These are phyloP conservation scores for Vanderwaltozyma polyspora DNA, from an alignment of 805 yeast species.

Conservation along the genomic window DNA sequence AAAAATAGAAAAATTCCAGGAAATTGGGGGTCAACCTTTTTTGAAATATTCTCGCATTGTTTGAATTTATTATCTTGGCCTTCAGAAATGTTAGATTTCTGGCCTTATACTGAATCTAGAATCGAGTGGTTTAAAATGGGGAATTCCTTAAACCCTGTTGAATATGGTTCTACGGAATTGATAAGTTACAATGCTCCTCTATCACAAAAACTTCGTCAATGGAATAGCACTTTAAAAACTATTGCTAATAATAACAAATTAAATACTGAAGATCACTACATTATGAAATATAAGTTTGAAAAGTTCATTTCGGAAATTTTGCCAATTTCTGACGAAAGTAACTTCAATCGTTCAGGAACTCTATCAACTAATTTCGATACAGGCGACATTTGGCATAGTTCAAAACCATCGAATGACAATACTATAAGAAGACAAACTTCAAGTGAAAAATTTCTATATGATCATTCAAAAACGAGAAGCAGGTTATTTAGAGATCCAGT, in stretches of 20 bases:
- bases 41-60: conserved; percentile 14
- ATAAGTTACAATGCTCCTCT: conserved; percentile 25
- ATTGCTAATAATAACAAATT: conserved; percentile 14
- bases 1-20: conserved; percentile 6
- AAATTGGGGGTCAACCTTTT: conserved; percentile 17
- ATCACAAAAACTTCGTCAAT: conserved; percentile 21
- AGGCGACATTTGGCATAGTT: conserved; percentile 13
- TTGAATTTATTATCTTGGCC: conserved; percentile 20
- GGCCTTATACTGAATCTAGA: conserved; percentile 24
- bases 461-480: conserved; percentile 13
- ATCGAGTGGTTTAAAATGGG: conserved; percentile 22
- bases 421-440: conserved; percentile 4
- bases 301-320: conserved; percentile 20
- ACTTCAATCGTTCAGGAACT: conserved; percentile 19
- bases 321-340: conserved; percentile 21
- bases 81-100: conserved; percentile 13
- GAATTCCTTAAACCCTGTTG: conserved; percentile 5
- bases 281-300: conserved; percentile 16
- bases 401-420: conserved; percentile 1
- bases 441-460: conserved; percentile 12
- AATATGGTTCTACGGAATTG: conserved; percentile 16
- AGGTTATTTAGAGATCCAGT: conserved; percentile 15
- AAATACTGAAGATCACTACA: conserved; percentile 17
- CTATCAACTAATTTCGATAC: conserved; percentile 11
- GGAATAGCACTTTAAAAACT: conserved; percentile 17